Conservation (phyloP, 2,329 filamentous ascomycete species). For the Colletotrichum paranaense region DNA sequence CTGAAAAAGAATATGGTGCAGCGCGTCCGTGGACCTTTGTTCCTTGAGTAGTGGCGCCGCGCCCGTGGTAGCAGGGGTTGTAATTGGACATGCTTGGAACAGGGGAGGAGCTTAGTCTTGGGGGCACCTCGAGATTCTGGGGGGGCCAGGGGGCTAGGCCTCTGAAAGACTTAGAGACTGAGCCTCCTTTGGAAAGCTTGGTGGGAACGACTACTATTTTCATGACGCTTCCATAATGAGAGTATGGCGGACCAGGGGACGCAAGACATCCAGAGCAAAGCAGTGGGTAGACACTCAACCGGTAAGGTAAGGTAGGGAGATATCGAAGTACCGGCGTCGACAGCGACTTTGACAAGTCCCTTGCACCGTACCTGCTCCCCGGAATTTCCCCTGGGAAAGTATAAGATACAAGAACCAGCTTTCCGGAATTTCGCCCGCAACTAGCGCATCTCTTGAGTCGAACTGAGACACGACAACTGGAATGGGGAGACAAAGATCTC, state of each 20-base stretch:
- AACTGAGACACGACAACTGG: not conserved
- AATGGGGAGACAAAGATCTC: not conserved
- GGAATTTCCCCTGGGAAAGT: not conserved
- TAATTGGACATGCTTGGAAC: slow-evolving; percentile 12
- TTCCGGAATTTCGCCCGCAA: not conserved
- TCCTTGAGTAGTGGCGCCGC: slow-evolving; percentile 13
- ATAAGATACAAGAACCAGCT: not conserved
- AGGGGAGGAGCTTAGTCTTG: not conserved
- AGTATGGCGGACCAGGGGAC: not conserved
- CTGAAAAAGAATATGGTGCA: not conserved
- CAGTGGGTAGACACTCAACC: too few species aligned
- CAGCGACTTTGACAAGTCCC: not conserved
- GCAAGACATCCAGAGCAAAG: not conserved
- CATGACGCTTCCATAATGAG: not conserved
- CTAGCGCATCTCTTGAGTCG: not conserved
- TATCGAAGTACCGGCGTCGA: not conserved
- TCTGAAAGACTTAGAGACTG: not conserved
- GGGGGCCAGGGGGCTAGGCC: not conserved
- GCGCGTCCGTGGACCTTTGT: not conserved
- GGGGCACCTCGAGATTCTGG: not conserved
- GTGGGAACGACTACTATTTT: not conserved
- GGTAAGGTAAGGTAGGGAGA: not conserved
- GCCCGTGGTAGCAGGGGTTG: slow-evolving; percentile 19
- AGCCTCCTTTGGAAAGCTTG: not conserved
- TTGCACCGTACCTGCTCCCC: not conserved